Base-by-base conservation (phyloP, 345 rosid species). In the Streptanthus diversifolius region DNA sequence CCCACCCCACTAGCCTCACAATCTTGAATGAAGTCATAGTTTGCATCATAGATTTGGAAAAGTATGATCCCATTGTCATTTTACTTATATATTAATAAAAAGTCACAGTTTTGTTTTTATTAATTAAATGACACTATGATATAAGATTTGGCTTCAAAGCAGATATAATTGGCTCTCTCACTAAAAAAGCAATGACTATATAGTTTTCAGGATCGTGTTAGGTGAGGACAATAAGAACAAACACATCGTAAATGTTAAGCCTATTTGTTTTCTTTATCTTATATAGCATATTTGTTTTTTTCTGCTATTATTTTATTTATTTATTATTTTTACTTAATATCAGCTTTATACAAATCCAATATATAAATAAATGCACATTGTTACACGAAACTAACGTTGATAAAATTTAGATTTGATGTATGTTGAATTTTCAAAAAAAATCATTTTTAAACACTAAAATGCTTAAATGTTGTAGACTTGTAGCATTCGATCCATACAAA, bases 1-100 rank as follows among this genome's bases (percentile, higher is more conserved):
- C 79, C 79, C 33, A 76, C 75, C 75, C 65, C 79, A 69, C 79
- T 76, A 69, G 29, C 59, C 44, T 25, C 44, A 27, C 52, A 27
- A 68, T 63, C 29, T 35, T 53, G 43, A 11, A 62, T 61, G 70
- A 76, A 52, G 79, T 70, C 75, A 76, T 54, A 63, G 75, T 43
- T 75, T 75, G 30, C 69, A 75, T 75, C 69, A 75, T 68, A 54
- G 56, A 32, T 51, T 10, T 3, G 29, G 32, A 75, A 74, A 75
- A 67, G 49, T 68, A 40, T 75, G 43, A 75, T 68, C 70, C 57
- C 55, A 25, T 67, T 8, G 74, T 41, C 69, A 32, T 12, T 59
- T 30, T 49, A 45, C 52, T 39, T 3, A 48, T 37, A 48, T 60
- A 10, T n/a, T n/a, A 60, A 41, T 47, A 19, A 2, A 15, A 44